Conservation (phyloP, 1,139 yeast species). For the Ogataea hybrid region DNA sequence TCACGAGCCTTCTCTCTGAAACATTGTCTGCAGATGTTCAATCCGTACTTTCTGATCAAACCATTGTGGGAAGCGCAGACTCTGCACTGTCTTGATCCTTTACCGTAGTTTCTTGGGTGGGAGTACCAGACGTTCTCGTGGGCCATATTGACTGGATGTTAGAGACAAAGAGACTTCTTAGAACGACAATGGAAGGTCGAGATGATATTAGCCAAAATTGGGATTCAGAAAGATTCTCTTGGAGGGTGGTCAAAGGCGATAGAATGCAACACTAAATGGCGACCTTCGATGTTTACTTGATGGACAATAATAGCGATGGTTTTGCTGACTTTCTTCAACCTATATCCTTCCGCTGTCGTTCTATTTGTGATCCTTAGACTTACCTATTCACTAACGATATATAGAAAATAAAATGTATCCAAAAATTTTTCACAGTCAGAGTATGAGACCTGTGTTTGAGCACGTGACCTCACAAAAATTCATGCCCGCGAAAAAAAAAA, state of each 20-base stretch:
- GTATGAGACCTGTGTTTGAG: slow-evolving; percentile 6
- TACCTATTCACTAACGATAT: slow-evolving; percentile 10
- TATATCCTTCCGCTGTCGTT: background rate
- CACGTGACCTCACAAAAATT: slow-evolving; percentile 10
- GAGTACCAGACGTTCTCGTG: slow-evolving; percentile 99
- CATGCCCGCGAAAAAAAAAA: background rate
- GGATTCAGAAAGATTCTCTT: background rate
- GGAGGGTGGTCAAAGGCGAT: background rate
- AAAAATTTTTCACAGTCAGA: slow-evolving; percentile 16
- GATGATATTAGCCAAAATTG: background rate
- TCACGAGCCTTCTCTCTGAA: slow-evolving; percentile 99
- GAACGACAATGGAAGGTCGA: background rate
- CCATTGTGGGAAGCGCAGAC: slow-evolving; percentile 99
- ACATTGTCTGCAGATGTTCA: slow-evolving; percentile 99
- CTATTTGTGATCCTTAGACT: background rate
- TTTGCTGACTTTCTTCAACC: background rate
- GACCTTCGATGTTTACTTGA: background rate
- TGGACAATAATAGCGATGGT: background rate
- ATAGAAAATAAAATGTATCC: slow-evolving; percentile 9
- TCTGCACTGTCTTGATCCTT: slow-evolving; percentile 99
- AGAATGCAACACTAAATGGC: background rate
- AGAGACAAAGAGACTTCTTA: slow-evolving; percentile 1
- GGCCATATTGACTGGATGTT: slow-evolving; percentile 69
- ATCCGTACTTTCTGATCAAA: slow-evolving; percentile 99
- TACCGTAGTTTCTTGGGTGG: slow-evolving; percentile 99